phyloP scores from a whole-genome alignment of 768 basidiomycete species.

The Pilatotrama ljubarskyi region DNA sequence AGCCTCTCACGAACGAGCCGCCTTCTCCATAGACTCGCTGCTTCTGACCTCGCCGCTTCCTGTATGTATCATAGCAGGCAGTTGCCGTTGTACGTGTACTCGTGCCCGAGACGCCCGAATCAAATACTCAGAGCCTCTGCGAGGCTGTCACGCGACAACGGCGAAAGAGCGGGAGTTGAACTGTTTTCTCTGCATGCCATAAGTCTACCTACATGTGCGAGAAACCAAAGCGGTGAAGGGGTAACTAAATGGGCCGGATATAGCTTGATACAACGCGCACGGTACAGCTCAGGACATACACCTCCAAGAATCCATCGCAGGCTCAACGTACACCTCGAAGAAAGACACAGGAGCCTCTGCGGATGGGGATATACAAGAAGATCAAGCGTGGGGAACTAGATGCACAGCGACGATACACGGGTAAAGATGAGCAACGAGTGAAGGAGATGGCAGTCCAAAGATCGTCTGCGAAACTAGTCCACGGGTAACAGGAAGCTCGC shows the following conservation, averaged over 20 bases:
- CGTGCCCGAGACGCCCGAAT: too few species aligned
- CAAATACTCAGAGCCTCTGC: not conserved
- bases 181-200: not conserved
- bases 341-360: slow-evolving; percentile 18
- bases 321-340: slow-evolving; percentile 16
- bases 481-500: slow-evolving; percentile 78
- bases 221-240: slow-evolving; percentile 5
- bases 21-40: slow-evolving; percentile 19
- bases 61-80: not conserved
- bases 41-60: not conserved
- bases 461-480: slow-evolving; percentile 31
- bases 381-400: not conserved
- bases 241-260: slow-evolving; percentile 13
- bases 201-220: slow-evolving; percentile 9
- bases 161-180: not conserved
- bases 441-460: slow-evolving; percentile 8
- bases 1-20: slow-evolving; percentile 64
- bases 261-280: slow-evolving; percentile 1
- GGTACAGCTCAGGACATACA: not conserved
- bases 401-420: not conserved
- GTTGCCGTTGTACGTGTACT: too few species aligned
- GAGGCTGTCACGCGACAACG: not conserved
- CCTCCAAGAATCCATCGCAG: slow-evolving; percentile 14
- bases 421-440: slow-evolving; percentile 6
- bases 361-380: slow-evolving; percentile 7